phyloP scores from a whole-genome alignment of 495 filamentous ascomycete genomes.

The Chlorociboria aeruginascens region DNA sequence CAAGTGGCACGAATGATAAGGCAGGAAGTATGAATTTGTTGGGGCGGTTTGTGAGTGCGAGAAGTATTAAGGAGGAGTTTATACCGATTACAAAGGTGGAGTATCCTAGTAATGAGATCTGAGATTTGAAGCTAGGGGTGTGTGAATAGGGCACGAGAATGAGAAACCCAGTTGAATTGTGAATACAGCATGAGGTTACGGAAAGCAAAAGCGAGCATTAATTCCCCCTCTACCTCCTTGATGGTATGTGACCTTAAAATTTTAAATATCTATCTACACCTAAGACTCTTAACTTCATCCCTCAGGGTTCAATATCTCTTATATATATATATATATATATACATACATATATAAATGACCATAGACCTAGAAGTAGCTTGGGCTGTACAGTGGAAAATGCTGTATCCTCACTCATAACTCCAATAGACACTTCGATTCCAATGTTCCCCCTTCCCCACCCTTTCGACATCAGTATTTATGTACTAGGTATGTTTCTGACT shows the following conservation, averaged over 20 bases:
- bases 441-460: too few relatives aligned
- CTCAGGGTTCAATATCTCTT: too few relatives aligned
- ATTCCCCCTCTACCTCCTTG: too few relatives aligned
- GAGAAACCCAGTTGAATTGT: not conserved
- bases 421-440: too few relatives aligned
- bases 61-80: constrained; percentile 90
- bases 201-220: too few relatives aligned
- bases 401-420: too few relatives aligned
- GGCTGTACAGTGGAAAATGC: too few relatives aligned
- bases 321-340: not conserved
- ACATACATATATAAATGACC: not conserved
- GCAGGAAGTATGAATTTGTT: constrained; percentile 68
- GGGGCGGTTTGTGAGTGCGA: constrained; percentile 66
- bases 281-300: too few relatives aligned
- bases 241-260: too few relatives aligned
- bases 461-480: too few relatives aligned
- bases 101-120: constrained; percentile 68
- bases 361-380: not conserved
- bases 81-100: constrained; percentile 49
- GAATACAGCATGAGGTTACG: not conserved
- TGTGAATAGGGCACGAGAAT: not conserved
- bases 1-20: constrained; percentile 88
- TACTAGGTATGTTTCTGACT: too few relatives aligned
- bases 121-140: not conserved
- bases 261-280: too few relatives aligned